Evolutionary conservation across 176 grass and related monocot genomes (phyloP), one percentile per base, ranked within the genome.

Genomic region (Thinopyrum elongatum): DNA sequence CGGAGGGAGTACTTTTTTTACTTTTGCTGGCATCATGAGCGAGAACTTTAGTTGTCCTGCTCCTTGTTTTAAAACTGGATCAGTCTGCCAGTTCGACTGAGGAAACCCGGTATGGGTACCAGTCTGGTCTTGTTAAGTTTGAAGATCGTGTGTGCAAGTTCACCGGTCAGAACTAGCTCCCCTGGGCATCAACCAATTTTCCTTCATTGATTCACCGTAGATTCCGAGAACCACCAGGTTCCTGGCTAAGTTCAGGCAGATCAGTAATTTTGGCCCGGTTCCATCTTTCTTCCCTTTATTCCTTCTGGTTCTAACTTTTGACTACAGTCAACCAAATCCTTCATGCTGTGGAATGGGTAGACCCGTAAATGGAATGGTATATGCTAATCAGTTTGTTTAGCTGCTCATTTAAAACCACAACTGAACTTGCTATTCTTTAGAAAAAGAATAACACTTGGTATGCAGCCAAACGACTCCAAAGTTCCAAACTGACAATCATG

Each of bases 271-370:
- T 22, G 74, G 14, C 76, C 72, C 7, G 26, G 58, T 51, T 61
- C 55, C 34, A 61, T 75, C 14, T 57, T 51, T 46, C 42, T 39
- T 21, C 65, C 62, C 25, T 57, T 66, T 30, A 75, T 51, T 33
- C 25, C 60, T 53, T 5, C 11, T 42, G 31, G 25, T 83, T 88
- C 13, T 70, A 55, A 62, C 30, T 82, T 85, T 51, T 76, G 16
- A 60, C 22, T 49, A 27, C 60, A 39, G 28, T 72, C 30, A 76
- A 76, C 8, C 36, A 77, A 77, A 81, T 67, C 17, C 21, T 83
- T 49, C 46, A 81, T 81, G 22, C 29, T 61, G 23, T 70, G 5
- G 5, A 77, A 90, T 30, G 27, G n/a, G 29, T 23, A 46, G n/a
- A 63, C 17, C 17, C 21, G 10, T 80, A 31, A 76, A 49, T 67